Percentiles rank a stretch among this genome's conserved stretches.
These are phyloP conservation scores for Adiantum capillusveneris DNA, from an alignment of 75 land plant species.

Conservation along the genomic window DNA sequence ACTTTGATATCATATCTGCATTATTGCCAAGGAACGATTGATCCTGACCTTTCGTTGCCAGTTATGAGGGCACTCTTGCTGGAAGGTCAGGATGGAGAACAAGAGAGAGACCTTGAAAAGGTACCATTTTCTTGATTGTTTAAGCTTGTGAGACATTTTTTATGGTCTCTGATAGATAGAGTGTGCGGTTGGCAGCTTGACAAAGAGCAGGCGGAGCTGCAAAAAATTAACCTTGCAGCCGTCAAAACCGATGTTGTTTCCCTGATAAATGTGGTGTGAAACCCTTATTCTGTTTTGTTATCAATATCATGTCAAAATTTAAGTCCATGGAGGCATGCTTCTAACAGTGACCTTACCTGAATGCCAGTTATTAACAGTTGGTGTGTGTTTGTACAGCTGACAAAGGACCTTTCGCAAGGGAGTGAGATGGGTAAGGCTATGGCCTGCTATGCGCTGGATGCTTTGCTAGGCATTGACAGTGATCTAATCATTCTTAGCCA, in stretches of 20 bases:
- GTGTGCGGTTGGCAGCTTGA: constrained; percentile 77
- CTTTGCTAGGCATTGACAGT: constrained; percentile 59
- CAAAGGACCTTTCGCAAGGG: constrained; percentile 73
- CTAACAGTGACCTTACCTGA: too few species aligned
- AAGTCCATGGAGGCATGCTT: neutral
- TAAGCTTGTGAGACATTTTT: neutral
- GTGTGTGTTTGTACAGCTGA: constrained; percentile 38
- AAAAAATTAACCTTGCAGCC: constrained; percentile 58
- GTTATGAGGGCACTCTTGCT: constrained; percentile 50
- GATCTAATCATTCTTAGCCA: constrained; percentile 71
- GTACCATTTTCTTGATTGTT: constrained; percentile 41
- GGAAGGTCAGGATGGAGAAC: constrained; percentile 76
- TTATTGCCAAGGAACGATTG: constrained; percentile 74
- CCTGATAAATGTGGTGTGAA: constrained; percentile 67
- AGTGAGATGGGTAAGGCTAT: constrained; percentile 86
- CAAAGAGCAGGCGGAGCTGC: constrained; percentile 76
- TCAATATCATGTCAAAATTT: neutral
- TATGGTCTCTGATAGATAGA: too few species aligned
- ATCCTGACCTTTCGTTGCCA: constrained; percentile 67
- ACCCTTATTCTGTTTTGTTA: constrained; percentile 1
- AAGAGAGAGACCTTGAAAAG: constrained; percentile 63
- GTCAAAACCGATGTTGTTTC: constrained; percentile 63
- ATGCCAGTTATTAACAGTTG: neutral
- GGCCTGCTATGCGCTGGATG: constrained; percentile 76
- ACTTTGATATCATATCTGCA: constrained; percentile 80